A percentile compares a stretch with the other conserved stretches of the same genome.
Conservation (phyloP, 345 rosid genomes). For the Durio zibethinus region DNA sequence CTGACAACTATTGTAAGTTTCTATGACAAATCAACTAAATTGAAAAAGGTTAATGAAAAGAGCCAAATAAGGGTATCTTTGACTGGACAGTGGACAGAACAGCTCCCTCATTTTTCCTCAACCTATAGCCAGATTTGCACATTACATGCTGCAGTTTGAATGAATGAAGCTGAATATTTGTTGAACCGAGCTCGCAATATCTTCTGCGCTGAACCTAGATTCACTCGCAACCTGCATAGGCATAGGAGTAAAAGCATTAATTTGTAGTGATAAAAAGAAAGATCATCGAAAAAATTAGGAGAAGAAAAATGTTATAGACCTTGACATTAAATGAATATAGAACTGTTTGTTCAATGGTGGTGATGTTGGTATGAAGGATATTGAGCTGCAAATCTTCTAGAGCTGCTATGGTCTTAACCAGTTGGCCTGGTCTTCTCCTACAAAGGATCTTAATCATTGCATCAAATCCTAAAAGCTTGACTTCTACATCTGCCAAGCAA, state of each 20-base stretch:
- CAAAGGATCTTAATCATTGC: conserved; percentile 93
- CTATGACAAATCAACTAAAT: background rate
- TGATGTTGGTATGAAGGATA: conserved; percentile 86
- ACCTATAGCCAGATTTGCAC: background rate
- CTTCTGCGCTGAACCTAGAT: conserved; percentile 72
- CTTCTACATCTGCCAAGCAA: conserved; percentile 82
- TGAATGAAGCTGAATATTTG: conserved; percentile 86
- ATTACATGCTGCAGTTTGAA: conserved; percentile 66
- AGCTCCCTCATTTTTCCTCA: conserved; percentile 6
- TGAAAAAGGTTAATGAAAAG: background rate
- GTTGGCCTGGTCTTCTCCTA: conserved; percentile 86
- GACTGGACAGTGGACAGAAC: conserved; percentile 6
- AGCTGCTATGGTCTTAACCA: conserved; percentile 81
- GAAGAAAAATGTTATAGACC: conserved; percentile 33
- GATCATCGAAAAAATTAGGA: background rate
- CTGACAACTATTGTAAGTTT: background rate
- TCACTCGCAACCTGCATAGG: conserved; percentile 61
- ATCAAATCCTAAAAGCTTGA: conserved; percentile 83
- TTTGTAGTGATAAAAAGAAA: background rate
- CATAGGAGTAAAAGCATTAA: background rate
- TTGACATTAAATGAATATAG: conserved; percentile 92
- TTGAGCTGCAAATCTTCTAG: conserved; percentile 86
- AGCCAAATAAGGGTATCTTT: conserved; percentile 14
- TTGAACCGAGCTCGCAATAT: conserved; percentile 84
- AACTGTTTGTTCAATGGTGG: conserved; percentile 94